phyloP scores from a whole-genome alignment of 306 rosid species.

The Senna siamea region DNA sequence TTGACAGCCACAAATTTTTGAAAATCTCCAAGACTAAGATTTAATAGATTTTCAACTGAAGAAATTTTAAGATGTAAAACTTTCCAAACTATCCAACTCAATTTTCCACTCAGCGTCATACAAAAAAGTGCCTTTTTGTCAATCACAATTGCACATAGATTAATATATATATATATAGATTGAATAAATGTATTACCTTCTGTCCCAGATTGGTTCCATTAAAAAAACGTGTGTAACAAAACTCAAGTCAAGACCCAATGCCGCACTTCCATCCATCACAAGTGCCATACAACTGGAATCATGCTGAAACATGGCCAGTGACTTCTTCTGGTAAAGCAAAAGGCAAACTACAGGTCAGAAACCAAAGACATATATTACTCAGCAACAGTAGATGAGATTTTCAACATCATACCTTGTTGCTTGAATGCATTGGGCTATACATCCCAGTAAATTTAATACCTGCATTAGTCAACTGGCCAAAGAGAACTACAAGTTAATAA shows the following conservation, averaged over 20 bases:
- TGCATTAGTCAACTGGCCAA: constrained; percentile 71
- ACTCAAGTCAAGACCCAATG: constrained; percentile 96
- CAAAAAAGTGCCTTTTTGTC: not conserved
- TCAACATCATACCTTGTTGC: constrained; percentile 69
- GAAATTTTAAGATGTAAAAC: not conserved
- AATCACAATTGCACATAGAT: constrained; percentile 24
- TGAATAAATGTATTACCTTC: constrained; percentile 61
- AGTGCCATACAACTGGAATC: constrained; percentile 85
- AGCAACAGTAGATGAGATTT: constrained; percentile 28
- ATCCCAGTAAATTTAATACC: constrained; percentile 85
- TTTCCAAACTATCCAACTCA: constrained; percentile 15
- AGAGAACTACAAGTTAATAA: constrained; percentile 37
- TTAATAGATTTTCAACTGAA: not conserved
- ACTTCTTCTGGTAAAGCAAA: constrained; percentile 74
- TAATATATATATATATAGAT: constrained; percentile 15
- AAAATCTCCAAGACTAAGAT: too few species aligned
- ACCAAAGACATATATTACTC: constrained; percentile 22
- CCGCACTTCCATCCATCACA: constrained; percentile 99
- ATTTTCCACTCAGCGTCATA: constrained; percentile 2
- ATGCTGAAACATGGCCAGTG: constrained; percentile 78
- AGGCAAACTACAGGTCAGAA: constrained; percentile 39
- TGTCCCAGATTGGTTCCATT: constrained; percentile 99
- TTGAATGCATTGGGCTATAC: constrained; percentile 93
- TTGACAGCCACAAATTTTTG: too few species aligned
- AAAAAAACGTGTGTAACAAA: constrained; percentile 85